These are phyloP conservation scores for Brachypodium distachyon DNA, from an alignment of 202 grass and related monocot genomes.

Conservation along the genomic window DNA sequence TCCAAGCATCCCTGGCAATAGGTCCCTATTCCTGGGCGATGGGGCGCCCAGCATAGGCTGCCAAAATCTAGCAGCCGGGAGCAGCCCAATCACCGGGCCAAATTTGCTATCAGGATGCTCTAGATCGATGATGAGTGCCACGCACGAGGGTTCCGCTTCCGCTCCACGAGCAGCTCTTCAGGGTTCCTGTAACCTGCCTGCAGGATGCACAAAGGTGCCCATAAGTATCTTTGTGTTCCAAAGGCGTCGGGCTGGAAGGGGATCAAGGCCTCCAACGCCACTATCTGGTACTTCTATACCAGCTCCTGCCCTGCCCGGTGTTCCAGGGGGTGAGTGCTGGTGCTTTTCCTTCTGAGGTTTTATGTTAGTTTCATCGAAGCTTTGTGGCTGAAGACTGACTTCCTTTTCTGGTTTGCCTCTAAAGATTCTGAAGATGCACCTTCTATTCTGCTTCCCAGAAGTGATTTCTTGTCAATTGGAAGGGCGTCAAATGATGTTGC, in stretches of 20 bases:
- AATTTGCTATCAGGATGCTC: conserved; percentile 7
- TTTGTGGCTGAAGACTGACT: neutral
- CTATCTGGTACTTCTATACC: neutral
- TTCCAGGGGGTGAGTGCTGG: conserved; percentile 15
- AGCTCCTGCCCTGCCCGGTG: conserved; percentile 12
- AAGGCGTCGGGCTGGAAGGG: conserved; percentile 12
- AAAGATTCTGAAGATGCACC: conserved; percentile 17
- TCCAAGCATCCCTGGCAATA: neutral
- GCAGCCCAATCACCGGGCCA: neutral
- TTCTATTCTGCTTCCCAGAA: conserved; percentile 7
- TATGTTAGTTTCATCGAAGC: neutral
- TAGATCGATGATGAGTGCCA: neutral
- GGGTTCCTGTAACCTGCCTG: conserved; percentile 14
- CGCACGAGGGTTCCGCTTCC: neutral
- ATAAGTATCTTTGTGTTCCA: conserved; percentile 31
- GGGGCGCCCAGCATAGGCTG: neutral
- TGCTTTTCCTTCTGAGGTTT: neutral
- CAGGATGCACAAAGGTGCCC: conserved; percentile 32
- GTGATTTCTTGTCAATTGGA: conserved; percentile 27
- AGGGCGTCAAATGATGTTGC: neutral
- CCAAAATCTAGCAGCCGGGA: conserved; percentile 13
- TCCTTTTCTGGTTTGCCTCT: neutral
- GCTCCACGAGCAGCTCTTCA: neutral
- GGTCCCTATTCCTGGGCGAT: neutral
- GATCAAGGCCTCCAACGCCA: neutral